These are phyloP conservation scores for Russula sp. DNA, from an alignment of 768 basidiomycete species.

Conservation along the genomic window DNA sequence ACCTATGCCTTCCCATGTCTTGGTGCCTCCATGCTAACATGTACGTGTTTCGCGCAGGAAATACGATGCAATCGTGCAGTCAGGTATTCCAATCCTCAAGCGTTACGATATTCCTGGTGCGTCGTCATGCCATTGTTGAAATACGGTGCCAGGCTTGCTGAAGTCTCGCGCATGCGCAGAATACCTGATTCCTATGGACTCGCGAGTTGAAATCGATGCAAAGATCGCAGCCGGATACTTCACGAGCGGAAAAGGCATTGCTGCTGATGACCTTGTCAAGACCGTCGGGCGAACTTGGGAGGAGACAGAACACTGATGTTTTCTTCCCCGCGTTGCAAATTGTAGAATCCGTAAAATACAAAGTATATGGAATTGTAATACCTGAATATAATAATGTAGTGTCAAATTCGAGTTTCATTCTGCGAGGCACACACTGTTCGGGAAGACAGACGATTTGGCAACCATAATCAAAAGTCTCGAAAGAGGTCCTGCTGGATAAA, in stretches of 20 bases:
- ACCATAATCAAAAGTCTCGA: no score
- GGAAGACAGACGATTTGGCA: no score
- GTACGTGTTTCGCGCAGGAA: constrained; percentile 45
- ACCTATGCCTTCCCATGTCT: neutral
- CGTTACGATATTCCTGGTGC: constrained; percentile 83
- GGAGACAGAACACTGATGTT: constrained; percentile 69
- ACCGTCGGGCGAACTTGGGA: constrained; percentile 89
- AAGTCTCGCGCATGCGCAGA: constrained; percentile 34
- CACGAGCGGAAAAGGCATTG: constrained; percentile 68
- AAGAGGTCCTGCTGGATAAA: no score
- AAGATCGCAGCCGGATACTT: constrained; percentile 96
- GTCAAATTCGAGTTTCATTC: neutral
- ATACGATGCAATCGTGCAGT: constrained; percentile 88
- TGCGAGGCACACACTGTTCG: no score
- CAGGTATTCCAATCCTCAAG: constrained; percentile 73
- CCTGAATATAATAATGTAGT: neutral
- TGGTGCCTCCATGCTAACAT: neutral
- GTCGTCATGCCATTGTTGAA: constrained; percentile 21
- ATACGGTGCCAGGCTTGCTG: neutral
- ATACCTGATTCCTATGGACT: constrained; percentile 84
- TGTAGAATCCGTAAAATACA: neutral
- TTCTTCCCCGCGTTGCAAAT: neutral
- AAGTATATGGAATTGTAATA: neutral
- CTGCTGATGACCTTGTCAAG: constrained; percentile 72
- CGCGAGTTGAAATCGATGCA: constrained; percentile 91